Conservation (phyloP, 2,329 filamentous ascomycete species). For the Ceratocystis lukuohia region DNA sequence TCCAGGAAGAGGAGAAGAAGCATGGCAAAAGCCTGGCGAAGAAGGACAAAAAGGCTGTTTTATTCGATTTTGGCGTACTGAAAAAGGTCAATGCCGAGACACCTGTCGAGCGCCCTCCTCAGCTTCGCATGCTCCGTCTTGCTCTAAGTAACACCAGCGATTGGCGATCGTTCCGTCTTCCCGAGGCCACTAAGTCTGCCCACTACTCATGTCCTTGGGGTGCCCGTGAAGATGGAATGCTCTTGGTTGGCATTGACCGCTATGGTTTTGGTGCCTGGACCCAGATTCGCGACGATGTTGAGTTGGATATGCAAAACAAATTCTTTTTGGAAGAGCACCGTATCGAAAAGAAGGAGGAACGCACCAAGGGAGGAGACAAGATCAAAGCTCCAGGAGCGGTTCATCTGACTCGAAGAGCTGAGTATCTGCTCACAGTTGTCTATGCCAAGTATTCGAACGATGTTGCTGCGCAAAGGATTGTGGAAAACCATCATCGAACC, state of each 20-base stretch:
- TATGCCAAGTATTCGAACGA: constrained; percentile 74
- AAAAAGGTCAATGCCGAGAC: constrained; percentile 95
- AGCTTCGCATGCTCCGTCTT: constrained; percentile 71
- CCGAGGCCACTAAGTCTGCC: constrained; percentile 82
- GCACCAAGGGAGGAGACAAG: constrained; percentile 60
- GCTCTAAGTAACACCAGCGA: constrained; percentile 55
- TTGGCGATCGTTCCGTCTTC: constrained; percentile 67
- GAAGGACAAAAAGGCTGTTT: constrained; percentile 92
- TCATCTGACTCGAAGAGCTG: constrained; percentile 83
- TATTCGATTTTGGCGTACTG: constrained; percentile 87
- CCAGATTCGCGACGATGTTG: constrained; percentile 80
- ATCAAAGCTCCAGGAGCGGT: constrained; percentile 94
- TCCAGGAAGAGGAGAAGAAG: constrained; percentile 71
- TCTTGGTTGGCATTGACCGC: constrained; percentile 80
- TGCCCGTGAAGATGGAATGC: constrained; percentile 88
- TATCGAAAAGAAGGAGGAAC: constrained; percentile 94
- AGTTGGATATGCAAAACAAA: constrained; percentile 75
- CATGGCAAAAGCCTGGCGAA: constrained; percentile 75
- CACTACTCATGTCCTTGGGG: constrained; percentile 90
- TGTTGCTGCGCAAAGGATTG: constrained; percentile 58
- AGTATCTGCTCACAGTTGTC: constrained; percentile 89
- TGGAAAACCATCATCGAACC: constrained; percentile 89
- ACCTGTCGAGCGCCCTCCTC: constrained; percentile 76
- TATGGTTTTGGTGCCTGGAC: constrained; percentile 95
- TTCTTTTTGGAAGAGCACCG: constrained; percentile 95